These are phyloP conservation scores for Fusarium camptoceras DNA, from an alignment of 2,329 filamentous ascomycete species.

Conservation along the genomic window DNA sequence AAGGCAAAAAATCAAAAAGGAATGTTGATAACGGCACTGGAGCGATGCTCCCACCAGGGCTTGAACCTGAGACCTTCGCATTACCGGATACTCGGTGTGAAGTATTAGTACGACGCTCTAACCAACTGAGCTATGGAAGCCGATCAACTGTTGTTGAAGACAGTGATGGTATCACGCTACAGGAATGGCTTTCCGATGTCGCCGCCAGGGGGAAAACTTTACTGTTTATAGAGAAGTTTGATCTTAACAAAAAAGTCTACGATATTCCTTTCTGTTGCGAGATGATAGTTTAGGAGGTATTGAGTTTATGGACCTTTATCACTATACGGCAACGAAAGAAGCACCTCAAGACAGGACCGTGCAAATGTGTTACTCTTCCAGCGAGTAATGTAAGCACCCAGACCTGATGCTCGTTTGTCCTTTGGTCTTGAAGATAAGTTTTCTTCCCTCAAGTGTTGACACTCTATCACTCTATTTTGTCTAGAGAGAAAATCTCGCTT, in stretches of 20 bases:
- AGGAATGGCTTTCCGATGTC: accelerated
- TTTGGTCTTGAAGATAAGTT: neutral
- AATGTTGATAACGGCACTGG: constrained; percentile 28
- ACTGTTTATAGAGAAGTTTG: neutral
- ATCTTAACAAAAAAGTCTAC: neutral
- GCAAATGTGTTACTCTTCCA: neutral
- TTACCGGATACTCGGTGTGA: constrained; percentile 40
- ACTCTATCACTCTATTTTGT: neutral
- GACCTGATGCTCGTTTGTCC: neutral
- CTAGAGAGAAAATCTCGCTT: neutral
- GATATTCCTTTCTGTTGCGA: neutral
- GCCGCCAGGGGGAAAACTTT: no score
- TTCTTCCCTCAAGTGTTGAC: neutral
- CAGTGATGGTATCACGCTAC: accelerated
- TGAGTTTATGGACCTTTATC: neutral
- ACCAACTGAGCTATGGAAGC: constrained; percentile 49
- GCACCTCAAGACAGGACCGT: neutral
- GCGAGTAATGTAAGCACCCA: neutral
- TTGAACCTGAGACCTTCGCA: constrained; percentile 48
- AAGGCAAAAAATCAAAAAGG: constrained; percentile 8
- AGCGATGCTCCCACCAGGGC: constrained; percentile 46
- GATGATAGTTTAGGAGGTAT: neutral
- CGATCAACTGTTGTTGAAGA: constrained; percentile 30
- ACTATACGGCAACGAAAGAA: neutral
- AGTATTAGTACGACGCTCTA: constrained; percentile 49